These are phyloP conservation scores for Tremellales sp. DNA, from an alignment of 1,284 basidiomycete genomes.

Conservation along the genomic window DNA sequence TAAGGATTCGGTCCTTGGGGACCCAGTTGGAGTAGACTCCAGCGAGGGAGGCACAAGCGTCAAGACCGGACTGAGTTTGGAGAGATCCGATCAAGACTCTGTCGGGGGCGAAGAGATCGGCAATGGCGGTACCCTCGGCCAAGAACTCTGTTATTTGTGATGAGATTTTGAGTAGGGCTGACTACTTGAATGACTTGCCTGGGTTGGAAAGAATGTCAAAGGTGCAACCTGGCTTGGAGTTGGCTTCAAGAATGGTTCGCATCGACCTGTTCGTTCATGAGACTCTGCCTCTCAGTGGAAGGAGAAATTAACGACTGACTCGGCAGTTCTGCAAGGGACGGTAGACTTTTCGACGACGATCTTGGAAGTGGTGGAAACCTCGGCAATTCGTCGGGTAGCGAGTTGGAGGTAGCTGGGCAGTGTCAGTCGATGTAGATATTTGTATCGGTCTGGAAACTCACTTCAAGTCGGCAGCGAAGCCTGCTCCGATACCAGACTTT, in stretches of 20 bases:
- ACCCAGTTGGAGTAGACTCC: slow-evolving; percentile 96
- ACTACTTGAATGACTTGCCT: slow-evolving; percentile 41
- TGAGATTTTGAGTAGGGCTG: not conserved
- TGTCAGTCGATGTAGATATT: slow-evolving; percentile 7
- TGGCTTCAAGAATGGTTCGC: slow-evolving; percentile 97
- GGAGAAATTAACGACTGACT: slow-evolving; percentile 45
- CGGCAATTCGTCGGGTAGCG: slow-evolving; percentile 92
- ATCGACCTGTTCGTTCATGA: slow-evolving; percentile 59
- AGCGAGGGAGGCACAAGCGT: slow-evolving; percentile 71
- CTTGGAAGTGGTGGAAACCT: slow-evolving; percentile 84
- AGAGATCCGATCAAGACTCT: slow-evolving; percentile 96
- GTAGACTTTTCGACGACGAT: slow-evolving; percentile 99
- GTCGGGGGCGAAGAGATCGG: slow-evolving; percentile 82
- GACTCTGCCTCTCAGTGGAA: not conserved
- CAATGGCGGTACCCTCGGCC: slow-evolving; percentile 94
- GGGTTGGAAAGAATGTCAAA: slow-evolving; percentile 99
- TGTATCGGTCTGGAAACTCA: slow-evolving; percentile 51
- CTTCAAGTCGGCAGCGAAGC: slow-evolving; percentile 97
- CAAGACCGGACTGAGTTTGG: slow-evolving; percentile 76
- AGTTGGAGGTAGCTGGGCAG: slow-evolving; percentile 81
- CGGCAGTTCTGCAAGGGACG: slow-evolving; percentile 95
- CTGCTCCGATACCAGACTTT: slow-evolving; percentile 94
- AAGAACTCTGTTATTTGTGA: slow-evolving; percentile 64
- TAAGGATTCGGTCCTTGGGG: slow-evolving; percentile 74
- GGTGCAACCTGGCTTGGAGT: slow-evolving; percentile 82